phyloP scores from a whole-genome alignment of 805 yeast species.

The Suhomyces faveliae region DNA sequence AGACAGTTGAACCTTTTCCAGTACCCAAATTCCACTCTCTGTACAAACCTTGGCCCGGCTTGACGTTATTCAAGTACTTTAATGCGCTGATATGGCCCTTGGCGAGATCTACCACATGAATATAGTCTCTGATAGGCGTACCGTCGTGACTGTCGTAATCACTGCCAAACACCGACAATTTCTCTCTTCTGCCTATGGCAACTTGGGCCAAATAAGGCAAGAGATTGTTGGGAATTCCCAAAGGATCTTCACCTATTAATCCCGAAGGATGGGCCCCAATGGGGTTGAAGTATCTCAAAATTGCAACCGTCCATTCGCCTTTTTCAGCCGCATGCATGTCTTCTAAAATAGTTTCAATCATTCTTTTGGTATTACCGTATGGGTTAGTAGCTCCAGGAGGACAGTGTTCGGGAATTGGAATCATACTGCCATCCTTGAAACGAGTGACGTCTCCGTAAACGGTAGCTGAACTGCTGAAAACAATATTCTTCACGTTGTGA shows the following conservation, averaged over 20 bases:
- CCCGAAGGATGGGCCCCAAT: conserved; percentile 87
- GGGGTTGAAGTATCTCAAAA: conserved; percentile 78
- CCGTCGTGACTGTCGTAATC: conserved; percentile 75
- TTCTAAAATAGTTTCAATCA: conserved; percentile 60
- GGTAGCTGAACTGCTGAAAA: conserved; percentile 78
- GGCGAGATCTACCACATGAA: conserved; percentile 79
- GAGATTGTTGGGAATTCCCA: conserved; percentile 73
- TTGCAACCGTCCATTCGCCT: conserved; percentile 50
- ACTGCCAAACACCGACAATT: conserved; percentile 66
- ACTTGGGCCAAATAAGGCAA: conserved; percentile 77
- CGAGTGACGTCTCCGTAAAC: conserved; percentile 81
- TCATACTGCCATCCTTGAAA: conserved; percentile 55
- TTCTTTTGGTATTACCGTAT: conserved; percentile 69
- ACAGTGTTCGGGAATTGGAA: conserved; percentile 77
- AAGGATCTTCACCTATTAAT: conserved; percentile 75
- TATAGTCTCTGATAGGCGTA: conserved; percentile 78
- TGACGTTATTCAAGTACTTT: conserved; percentile 44
- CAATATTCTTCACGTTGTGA: conserved; percentile 49
- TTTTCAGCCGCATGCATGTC: conserved; percentile 50
- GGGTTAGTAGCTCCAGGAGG: conserved; percentile 76
- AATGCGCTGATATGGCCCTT: conserved; percentile 75
- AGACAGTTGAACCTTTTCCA: conserved; percentile 76
- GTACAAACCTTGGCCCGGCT: conserved; percentile 45
- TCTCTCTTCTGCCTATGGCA: conserved; percentile 67
- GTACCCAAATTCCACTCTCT: conserved; percentile 85